These are phyloP conservation scores for Chytriomyces hyalinus DNA, from an alignment of 192 early-diverging fungal species.

Conservation along the genomic window DNA sequence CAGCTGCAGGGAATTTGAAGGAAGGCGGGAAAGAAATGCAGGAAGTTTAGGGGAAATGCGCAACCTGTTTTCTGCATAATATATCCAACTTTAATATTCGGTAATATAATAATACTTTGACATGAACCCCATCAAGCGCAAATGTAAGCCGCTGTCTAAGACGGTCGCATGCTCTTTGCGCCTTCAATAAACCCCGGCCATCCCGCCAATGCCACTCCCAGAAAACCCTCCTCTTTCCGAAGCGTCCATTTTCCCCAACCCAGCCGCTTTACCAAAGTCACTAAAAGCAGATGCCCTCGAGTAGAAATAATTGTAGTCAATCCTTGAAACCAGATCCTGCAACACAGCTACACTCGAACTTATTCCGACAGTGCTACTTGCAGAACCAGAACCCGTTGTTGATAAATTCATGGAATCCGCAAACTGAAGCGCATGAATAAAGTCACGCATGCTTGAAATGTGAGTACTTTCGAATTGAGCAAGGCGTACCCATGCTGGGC, in stretches of 20 bases:
- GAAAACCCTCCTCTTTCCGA: neutral
- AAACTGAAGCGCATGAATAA: conserved; percentile 81
- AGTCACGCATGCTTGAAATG: conserved; percentile 65
- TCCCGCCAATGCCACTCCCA: neutral
- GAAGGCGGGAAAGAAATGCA: neutral
- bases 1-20: neutral
- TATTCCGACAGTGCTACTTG: neutral
- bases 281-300: conserved; percentile 25
- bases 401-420: conserved; percentile 67
- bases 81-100: no score
- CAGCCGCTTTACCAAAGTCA: neutral
- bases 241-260: neutral
- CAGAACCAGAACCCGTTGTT: neutral
- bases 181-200: neutral
- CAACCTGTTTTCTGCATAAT: neutral
- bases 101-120: no score
- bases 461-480: conserved; percentile 67
- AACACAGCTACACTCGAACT: conserved; percentile 54
- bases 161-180: no score
- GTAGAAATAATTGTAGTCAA: conserved; percentile 83
- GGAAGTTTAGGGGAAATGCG: neutral
- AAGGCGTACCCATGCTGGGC: conserved; percentile 46
- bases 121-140: no score
- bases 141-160: no score
- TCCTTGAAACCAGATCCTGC: conserved; percentile 64